These are phyloP conservation scores for Epichloe typhina DNA, from an alignment of 2,329 filamentous ascomycete genomes.

Conservation along the genomic window DNA sequence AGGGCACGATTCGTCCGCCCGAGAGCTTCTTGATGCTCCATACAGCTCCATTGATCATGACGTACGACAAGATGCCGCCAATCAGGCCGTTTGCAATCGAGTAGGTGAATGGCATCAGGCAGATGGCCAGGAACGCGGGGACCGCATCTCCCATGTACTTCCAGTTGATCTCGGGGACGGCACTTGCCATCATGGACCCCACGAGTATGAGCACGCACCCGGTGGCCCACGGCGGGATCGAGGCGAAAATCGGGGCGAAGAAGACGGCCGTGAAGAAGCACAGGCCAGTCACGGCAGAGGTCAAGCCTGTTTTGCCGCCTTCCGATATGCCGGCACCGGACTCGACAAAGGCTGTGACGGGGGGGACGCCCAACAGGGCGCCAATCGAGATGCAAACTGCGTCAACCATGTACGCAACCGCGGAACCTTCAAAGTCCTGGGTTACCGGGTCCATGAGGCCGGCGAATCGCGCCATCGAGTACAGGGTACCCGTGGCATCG, in stretches of 20 bases:
- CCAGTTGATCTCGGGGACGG: slow-evolving; percentile 81
- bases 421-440: slow-evolving; percentile 77
- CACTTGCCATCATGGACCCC: slow-evolving; percentile 73
- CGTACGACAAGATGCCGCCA: slow-evolving; percentile 64
- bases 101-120: slow-evolving; percentile 83
- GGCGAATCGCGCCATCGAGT: slow-evolving; percentile 79
- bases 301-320: slow-evolving; percentile 75
- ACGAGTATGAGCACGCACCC: slow-evolving; percentile 80
- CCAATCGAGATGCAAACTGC: slow-evolving; percentile 68
- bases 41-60: slow-evolving; percentile 57
- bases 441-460: slow-evolving; percentile 69
- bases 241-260: slow-evolving; percentile 83
- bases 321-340: slow-evolving; percentile 84
- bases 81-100: slow-evolving; percentile 80
- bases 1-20: slow-evolving; percentile 57
- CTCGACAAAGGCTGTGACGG: slow-evolving; percentile 78
- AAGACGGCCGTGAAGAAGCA: slow-evolving; percentile 83
- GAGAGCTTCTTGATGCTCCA: slow-evolving; percentile 55
- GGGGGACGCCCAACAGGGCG: slow-evolving; percentile 62
- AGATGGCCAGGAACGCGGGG: slow-evolving; percentile 72
- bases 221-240: slow-evolving; percentile 80
- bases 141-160: slow-evolving; percentile 70
- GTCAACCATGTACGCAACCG: slow-evolving; percentile 73
- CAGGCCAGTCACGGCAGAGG: slow-evolving; percentile 62
- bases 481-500: slow-evolving; percentile 74